Evolutionary conservation across 768 basidiomycete species (phyloP).

Genomic region (Thelephora ganbajun): DNA sequence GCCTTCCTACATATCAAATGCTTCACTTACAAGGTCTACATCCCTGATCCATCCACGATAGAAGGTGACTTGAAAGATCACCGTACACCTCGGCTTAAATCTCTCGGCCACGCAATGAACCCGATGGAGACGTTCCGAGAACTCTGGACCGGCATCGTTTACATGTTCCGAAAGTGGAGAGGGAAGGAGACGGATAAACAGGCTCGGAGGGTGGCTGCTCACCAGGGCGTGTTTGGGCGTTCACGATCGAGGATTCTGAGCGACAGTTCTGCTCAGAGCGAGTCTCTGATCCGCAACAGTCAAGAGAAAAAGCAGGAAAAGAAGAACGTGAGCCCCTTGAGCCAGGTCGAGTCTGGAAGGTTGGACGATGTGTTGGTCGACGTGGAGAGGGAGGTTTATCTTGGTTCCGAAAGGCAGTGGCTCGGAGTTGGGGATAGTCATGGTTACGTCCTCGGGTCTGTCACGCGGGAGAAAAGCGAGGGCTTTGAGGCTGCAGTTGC

Average conservation of each 20-base stretch:
- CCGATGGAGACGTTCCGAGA: conserved; percentile 58
- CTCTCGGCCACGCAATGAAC: conserved; percentile 52
- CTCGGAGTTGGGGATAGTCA: conserved; percentile 32
- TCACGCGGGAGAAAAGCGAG: conserved; percentile 33
- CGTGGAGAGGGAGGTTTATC: conserved; percentile 26
- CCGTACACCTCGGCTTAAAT: conserved; percentile 38
- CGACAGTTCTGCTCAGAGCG: conserved; percentile 2
- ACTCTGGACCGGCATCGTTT: conserved; percentile 41
- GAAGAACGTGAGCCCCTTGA: too few relatives aligned
- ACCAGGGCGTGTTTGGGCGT: conserved; percentile 21
- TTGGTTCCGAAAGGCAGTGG: conserved; percentile 38
- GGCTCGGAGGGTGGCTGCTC: conserved; percentile 26
- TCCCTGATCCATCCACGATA: conserved; percentile 14
- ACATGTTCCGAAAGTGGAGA: conserved; percentile 37
- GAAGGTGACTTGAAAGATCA: conserved; percentile 1
- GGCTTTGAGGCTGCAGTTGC: conserved; percentile 38
- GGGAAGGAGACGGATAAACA: conserved; percentile 39
- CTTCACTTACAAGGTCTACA: conserved; percentile 57
- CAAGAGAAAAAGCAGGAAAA: conserved; percentile 5
- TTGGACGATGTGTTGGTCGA: conserved; percentile 20
- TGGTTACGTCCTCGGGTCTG: conserved; percentile 26
- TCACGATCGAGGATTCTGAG: conserved; percentile 11
- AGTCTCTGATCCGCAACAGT: neutral
- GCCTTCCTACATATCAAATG: conserved; percentile 59
- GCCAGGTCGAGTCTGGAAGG: neutral